A percentile compares a stretch with the other conserved stretches of the same genome.
Conservation (phyloP, 2,329 filamentous ascomycete species). For the Dendrostoma leiphaemia region DNA sequence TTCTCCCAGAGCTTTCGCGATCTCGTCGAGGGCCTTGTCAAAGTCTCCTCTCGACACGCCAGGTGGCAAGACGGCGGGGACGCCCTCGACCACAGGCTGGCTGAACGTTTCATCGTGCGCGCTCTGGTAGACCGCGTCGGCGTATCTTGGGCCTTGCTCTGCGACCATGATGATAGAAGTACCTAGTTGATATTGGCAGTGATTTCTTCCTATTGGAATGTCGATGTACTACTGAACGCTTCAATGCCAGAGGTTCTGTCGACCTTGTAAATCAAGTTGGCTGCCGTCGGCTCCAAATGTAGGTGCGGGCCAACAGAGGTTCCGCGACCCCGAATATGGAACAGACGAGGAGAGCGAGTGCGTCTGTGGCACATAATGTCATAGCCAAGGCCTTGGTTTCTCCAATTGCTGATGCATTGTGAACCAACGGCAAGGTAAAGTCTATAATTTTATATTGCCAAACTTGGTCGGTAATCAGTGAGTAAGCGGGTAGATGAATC, state of each 20-base stretch:
- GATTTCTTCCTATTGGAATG: no score
- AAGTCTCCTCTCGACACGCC: constrained; percentile 37
- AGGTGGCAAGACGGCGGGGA: constrained; percentile 38
- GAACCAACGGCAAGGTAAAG: no score
- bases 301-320: neutral
- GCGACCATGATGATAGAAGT: constrained; percentile 4
- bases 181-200: neutral
- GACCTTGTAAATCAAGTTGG: neutral
- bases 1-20: constrained; percentile 33
- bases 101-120: constrained; percentile 41
- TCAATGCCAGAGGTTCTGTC: no score
- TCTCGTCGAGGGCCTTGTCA: constrained; percentile 32
- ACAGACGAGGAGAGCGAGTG: neutral
- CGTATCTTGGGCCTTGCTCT: constrained; percentile 26
- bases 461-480: no score
- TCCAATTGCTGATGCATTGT: neutral
- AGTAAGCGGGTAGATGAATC: no score
- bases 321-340: neutral
- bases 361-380: neutral
- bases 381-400: neutral
- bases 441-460: no score
- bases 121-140: constrained; percentile 38
- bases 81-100: constrained; percentile 33
- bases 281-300: neutral
- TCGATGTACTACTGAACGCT: no score